Conservation (phyloP, 2,329 filamentous ascomycete species). For the Blumeria graminis region DNA sequence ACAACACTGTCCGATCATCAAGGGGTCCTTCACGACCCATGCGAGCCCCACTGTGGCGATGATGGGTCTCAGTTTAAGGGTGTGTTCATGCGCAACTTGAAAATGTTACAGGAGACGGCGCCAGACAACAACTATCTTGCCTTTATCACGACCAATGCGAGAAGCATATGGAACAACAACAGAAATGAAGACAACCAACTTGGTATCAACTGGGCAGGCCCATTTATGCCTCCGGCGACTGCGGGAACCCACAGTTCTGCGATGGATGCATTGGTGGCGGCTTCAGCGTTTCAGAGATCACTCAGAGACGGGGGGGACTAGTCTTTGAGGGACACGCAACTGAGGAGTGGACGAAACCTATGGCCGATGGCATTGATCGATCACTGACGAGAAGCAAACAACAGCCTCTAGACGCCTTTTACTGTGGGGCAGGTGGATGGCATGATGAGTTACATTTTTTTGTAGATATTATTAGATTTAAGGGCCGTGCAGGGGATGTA, state of each 20-base stretch:
- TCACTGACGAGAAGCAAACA: too few relatives aligned
- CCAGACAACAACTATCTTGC: constrained; percentile 24
- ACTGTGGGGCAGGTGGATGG: too few relatives aligned
- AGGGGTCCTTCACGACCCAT: constrained; percentile 28
- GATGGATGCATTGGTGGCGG: constrained; percentile 42
- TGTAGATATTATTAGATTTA: too few relatives aligned
- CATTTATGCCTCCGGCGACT: constrained; percentile 23
- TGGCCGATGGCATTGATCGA: too few relatives aligned
- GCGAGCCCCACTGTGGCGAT: constrained; percentile 22
- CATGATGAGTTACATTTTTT: too few relatives aligned
- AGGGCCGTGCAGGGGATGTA: too few relatives aligned
- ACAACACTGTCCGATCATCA: constrained; percentile 19
- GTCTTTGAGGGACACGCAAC: too few relatives aligned
- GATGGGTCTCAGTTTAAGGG: constrained; percentile 49
- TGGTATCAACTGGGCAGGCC: constrained; percentile 40
- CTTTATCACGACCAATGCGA: constrained; percentile 37
- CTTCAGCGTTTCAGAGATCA: constrained; percentile 12
- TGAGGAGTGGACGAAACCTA: too few relatives aligned
- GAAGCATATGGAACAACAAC: constrained; percentile 38
- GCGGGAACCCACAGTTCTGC: constrained; percentile 40
- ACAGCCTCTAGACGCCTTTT: too few relatives aligned
- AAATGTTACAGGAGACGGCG: constrained; percentile 23
- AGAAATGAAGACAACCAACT: constrained; percentile 24
- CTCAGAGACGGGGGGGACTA: not conserved
- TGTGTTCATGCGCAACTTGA: constrained; percentile 41